phyloP scores from a whole-genome alignment of 257 asterid species.

The Galeopsis tetrahit region DNA sequence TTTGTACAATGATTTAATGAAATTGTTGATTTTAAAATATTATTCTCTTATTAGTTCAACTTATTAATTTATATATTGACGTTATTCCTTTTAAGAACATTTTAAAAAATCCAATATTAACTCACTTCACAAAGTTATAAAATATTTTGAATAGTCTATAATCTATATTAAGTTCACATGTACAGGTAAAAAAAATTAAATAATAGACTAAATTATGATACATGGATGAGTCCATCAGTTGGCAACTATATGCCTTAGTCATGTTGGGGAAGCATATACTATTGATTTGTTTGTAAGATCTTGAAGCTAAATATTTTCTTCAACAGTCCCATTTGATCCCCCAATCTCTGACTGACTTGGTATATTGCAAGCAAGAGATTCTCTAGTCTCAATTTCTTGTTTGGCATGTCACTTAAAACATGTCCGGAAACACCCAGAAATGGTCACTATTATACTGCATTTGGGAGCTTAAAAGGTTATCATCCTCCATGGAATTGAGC shows the following conservation, averaged over 20 bases:
- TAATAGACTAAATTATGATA: not conserved
- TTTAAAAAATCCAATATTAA: too few species aligned
- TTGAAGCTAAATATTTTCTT: not conserved
- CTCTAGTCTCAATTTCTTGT: too few species aligned
- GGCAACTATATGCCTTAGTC: not conserved
- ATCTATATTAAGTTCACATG: not conserved
- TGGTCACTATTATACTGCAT: constrained; percentile 51
- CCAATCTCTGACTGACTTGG: too few species aligned
- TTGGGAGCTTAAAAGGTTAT: constrained; percentile 52
- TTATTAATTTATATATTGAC: too few species aligned
- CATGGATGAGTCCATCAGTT: not conserved
- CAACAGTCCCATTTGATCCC: not conserved
- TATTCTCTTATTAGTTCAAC: too few species aligned
- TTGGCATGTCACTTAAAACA: constrained; percentile 28
- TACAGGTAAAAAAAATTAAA: not conserved
- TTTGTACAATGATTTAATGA: too few species aligned
- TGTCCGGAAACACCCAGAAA: constrained; percentile 50
- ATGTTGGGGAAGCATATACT: not conserved
- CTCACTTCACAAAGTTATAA: too few species aligned
- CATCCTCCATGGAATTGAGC: constrained; percentile 42
- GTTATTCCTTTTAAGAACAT: too few species aligned
- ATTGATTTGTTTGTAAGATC: not conserved
- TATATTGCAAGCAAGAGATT: too few species aligned
- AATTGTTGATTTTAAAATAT: too few species aligned
- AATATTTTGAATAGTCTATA: too few species aligned